These are phyloP conservation scores for Tolypocladium album DNA, from an alignment of 2,329 filamentous ascomycete species.

Conservation along the genomic window DNA sequence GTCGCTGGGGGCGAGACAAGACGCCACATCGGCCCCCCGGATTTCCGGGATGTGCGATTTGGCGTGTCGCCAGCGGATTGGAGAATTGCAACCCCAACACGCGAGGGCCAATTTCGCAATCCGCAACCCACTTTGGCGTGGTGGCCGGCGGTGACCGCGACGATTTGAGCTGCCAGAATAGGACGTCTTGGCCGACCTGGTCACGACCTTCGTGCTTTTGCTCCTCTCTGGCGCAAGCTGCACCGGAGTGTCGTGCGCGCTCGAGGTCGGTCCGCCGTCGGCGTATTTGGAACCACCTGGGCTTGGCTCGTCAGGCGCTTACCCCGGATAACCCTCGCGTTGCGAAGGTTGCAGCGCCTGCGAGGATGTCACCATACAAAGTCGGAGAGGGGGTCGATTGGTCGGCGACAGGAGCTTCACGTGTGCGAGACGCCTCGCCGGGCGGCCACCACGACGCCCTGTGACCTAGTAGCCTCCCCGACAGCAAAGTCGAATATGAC, in stretches of 20 bases:
- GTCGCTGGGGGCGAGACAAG: background rate
- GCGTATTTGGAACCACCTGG: background rate
- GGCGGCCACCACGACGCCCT: background rate
- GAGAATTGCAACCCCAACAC: background rate
- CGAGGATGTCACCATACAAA: background rate
- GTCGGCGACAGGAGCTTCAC: background rate
- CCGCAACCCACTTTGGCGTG: background rate
- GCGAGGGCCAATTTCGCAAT: background rate
- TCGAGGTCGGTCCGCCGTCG: background rate
- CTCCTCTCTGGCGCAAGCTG: background rate
- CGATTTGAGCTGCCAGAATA: background rate
- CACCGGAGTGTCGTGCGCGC: background rate
- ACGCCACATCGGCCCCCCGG: too few relatives aligned
- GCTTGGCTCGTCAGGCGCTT: background rate
- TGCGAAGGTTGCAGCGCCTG: background rate
- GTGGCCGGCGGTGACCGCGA: background rate
- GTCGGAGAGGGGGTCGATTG: background rate
- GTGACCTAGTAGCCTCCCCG: background rate
- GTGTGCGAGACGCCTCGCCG: background rate
- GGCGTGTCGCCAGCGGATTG: background rate
- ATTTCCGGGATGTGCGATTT: background rate
- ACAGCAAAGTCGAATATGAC: background rate
- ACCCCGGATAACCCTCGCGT: background rate
- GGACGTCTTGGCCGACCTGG: background rate
- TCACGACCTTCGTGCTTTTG: background rate